phyloP scores from a whole-genome alignment of 106 monocot genomes.

The Chionographis japonica region DNA sequence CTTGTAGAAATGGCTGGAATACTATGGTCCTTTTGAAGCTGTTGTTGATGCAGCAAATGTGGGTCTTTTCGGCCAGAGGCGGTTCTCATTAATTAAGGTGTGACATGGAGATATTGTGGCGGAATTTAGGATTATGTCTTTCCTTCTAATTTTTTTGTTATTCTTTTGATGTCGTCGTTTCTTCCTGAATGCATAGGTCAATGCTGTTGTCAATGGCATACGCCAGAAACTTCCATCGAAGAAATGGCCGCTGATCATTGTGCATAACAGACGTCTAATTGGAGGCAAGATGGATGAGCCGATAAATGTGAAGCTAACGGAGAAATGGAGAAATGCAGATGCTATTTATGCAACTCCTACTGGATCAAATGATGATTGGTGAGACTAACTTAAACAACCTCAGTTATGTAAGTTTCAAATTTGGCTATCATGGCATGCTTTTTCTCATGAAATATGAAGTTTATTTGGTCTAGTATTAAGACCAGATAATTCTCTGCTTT shows the following conservation, averaged over 20 bases:
- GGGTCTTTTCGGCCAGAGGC: conserved; percentile 66
- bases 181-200: conserved; percentile 41
- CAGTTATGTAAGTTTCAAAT: neutral
- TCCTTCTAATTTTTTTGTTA: neutral
- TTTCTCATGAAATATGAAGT: neutral
- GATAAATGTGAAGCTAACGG: conserved; percentile 45
- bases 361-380: conserved; percentile 97
- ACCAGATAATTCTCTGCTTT: neutral
- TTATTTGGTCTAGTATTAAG: neutral
- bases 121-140: neutral
- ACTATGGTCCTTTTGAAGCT: conserved; percentile 92
- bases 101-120: neutral
- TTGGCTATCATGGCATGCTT: neutral
- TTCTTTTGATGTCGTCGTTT: conserved; percentile 3
- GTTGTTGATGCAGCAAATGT: conserved; percentile 92
- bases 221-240: conserved; percentile 68
- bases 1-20: conserved; percentile 78
- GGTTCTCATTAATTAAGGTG: conserved; percentile 67
- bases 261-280: conserved; percentile 65
- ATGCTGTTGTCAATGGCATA: conserved; percentile 72
- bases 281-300: conserved; percentile 48
- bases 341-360: conserved; percentile 88
- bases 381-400: conserved; percentile 15
- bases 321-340: conserved; percentile 88
- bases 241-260: conserved; percentile 70